Conservation (phyloP, 768 basidiomycete genomes). For the Tricholoma hemisulphureum region DNA sequence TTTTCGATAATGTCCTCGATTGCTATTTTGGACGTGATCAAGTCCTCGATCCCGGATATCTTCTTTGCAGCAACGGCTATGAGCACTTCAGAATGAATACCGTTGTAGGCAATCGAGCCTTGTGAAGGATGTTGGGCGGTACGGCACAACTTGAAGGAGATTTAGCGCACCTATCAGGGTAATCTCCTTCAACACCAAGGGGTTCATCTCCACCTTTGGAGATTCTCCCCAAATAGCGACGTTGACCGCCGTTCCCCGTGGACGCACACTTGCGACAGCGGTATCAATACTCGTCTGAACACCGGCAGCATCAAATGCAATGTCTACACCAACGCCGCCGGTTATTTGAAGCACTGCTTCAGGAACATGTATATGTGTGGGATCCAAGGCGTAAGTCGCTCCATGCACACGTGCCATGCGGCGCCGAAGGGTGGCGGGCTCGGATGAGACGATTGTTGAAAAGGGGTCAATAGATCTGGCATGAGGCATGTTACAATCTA, state of each 20-base stretch:
- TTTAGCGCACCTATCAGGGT: conserved; percentile 32
- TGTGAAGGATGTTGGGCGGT: too few species aligned
- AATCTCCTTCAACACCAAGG: conserved; percentile 37
- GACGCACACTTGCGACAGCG: conserved; percentile 34
- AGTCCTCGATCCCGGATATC: conserved; percentile 36
- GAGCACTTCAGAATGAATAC: conserved; percentile 38
- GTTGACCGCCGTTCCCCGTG: conserved; percentile 39
- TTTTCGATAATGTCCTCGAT: conserved; percentile 43
- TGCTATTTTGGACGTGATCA: conserved; percentile 42
- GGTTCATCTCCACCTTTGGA: conserved; percentile 36
- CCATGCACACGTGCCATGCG: conserved; percentile 35
- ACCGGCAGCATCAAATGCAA: conserved; percentile 49
- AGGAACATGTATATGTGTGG: conserved; percentile 27
- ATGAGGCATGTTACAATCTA: background rate
- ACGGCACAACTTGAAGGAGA: background rate
- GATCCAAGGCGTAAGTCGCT: conserved; percentile 38
- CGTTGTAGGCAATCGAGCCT: conserved; percentile 33
- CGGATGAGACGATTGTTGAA: conserved; percentile 36
- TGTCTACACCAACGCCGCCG: conserved; percentile 37
- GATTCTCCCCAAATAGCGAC: conserved; percentile 43
- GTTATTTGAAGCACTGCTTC: conserved; percentile 26
- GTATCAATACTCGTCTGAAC: conserved; percentile 36
- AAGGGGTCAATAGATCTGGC: conserved; percentile 28
- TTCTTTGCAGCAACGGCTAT: conserved; percentile 37
- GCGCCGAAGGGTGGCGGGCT: conserved; percentile 40